Evolutionary conservation across 169 alveolate genomes (phyloP).

Genomic region (Plasmodium falciparum): DNA sequence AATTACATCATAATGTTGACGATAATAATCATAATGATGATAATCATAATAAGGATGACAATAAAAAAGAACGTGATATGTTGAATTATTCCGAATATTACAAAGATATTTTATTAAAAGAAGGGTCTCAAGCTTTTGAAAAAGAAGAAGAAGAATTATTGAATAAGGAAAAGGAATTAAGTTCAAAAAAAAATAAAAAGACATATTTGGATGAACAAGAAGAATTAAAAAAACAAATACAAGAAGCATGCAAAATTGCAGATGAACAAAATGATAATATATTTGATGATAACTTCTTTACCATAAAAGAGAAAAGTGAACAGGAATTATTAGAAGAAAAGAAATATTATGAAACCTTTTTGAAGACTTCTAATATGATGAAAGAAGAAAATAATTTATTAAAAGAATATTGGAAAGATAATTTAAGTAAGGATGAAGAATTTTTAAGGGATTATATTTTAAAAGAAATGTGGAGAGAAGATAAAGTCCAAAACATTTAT

Average conservation of each 20-base stretch:
- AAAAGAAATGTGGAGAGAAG: constrained; percentile 88
- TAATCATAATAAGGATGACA: background rate
- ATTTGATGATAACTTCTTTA: constrained; percentile 67
- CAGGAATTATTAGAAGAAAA: constrained; percentile 45
- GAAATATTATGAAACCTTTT: constrained; percentile 45
- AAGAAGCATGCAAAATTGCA: constrained; percentile 79
- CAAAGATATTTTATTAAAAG: constrained; percentile 81
- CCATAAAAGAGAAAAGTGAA: constrained; percentile 78
- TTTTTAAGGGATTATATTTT: constrained; percentile 85
- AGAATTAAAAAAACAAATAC: constrained; percentile 80
- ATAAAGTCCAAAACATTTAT: constrained; percentile 71
- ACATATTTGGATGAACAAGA: constrained; percentile 82
- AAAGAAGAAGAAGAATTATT: constrained; percentile 75
- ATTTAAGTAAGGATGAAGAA: constrained; percentile 83
- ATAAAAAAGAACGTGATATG: background rate
- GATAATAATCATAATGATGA: background rate
- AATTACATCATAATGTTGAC: background rate
- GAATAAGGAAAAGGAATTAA: constrained; percentile 28
- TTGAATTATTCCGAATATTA: constrained; percentile 80
- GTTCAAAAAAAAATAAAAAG: constrained; percentile 4
- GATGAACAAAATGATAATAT: constrained; percentile 63
- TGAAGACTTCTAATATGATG: constrained; percentile 19
- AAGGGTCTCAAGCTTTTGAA: constrained; percentile 83
- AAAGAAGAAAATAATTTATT: constrained; percentile 70
- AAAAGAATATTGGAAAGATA: constrained; percentile 77